Evolutionary conservation across 1,284 basidiomycete genomes (phyloP), one percentile per base, ranked within the genome.

Genomic region (Cryptococcus sp.): DNA sequence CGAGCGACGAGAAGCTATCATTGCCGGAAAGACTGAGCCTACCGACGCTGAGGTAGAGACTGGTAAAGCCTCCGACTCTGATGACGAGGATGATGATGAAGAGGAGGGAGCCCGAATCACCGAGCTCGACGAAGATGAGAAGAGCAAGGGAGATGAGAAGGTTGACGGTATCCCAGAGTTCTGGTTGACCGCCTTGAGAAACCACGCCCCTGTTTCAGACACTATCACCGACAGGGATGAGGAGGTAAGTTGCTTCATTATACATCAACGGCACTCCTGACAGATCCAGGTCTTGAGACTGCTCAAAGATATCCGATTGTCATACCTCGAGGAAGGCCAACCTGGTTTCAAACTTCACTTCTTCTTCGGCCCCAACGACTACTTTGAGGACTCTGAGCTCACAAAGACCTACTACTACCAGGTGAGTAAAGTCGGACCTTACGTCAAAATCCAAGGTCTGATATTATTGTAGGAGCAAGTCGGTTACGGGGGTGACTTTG

Each of bases 381-480:
- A 79, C 82, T 98, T 98, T 72, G 84, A 87, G 69, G 90, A 98
- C 77, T 77, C 81, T 34, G 76, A 86, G 52, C 82, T 98, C 61
- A 86, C 87, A 70, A 98, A 98, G 85, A 94, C 90, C 4, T 98
- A 98, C 78, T 82, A 89, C 66, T 98, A 98, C 79, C 90, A 93
- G 79, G 82, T 78, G 64, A 59, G 78, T 62, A 32, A 34, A 31
- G 13, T 5, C 34, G 23, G 23, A 46, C 11, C 11, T 31, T 34
- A 44, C 7, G 5, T 38, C 36, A 11, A 32, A 23, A 43, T 8
- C 13, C 46, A 48, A 32, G 10, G 1, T 46, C 7, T n/a, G 34
- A 46, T 55, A 52, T 42, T 36, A 42, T 4, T 56, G 31, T 60
- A 78, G 76, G 84, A 90, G 67, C 88, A 94, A 76, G 88, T 96